phyloP scores from a whole-genome alignment of 768 basidiomycete genomes.

The Plicaturopsis crispa region DNA sequence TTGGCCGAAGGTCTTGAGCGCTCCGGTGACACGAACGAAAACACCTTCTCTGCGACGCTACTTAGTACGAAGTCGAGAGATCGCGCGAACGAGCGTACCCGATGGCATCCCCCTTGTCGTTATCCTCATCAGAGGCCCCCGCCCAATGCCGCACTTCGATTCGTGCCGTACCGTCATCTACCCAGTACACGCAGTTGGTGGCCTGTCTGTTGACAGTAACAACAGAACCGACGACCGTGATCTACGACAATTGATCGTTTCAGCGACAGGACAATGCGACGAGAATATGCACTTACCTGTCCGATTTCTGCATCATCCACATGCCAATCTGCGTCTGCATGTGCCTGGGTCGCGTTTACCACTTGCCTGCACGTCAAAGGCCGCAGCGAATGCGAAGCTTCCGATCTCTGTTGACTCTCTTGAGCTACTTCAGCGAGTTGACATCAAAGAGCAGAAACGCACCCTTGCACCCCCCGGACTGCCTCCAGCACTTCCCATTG shows the following conservation, averaged over 20 bases:
- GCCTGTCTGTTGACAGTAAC: constrained; percentile 58
- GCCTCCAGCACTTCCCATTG: constrained; percentile 44
- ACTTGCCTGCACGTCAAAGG: constrained; percentile 79
- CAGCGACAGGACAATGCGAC: constrained; percentile 6
- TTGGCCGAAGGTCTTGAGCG: constrained; percentile 72
- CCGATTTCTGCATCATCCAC: constrained; percentile 77
- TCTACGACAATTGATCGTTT: constrained; percentile 33
- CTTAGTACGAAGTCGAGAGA: not conserved
- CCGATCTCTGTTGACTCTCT: constrained; percentile 21
- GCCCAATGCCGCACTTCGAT: constrained; percentile 82
- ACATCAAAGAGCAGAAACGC: constrained; percentile 1
- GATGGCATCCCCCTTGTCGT: constrained; percentile 39
- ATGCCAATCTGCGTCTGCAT: constrained; percentile 84
- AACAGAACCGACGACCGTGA: constrained; percentile 72
- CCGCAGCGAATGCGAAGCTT: constrained; percentile 43
- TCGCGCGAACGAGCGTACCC: constrained; percentile 21
- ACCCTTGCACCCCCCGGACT: constrained; percentile 48
- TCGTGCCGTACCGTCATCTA: constrained; percentile 83
- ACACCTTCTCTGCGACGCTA: constrained; percentile 48
- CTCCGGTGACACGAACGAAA: constrained; percentile 77
- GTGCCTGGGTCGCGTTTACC: constrained; percentile 66
- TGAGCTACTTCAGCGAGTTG: constrained; percentile 1
- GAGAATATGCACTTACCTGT: constrained; percentile 51
- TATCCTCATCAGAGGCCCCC: constrained; percentile 53
- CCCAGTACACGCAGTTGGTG: constrained; percentile 71